Evolutionary conservation across 2,329 filamentous ascomycete genomes (phyloP).

Genomic region (Ophiostoma novo-ulmi): DNA sequence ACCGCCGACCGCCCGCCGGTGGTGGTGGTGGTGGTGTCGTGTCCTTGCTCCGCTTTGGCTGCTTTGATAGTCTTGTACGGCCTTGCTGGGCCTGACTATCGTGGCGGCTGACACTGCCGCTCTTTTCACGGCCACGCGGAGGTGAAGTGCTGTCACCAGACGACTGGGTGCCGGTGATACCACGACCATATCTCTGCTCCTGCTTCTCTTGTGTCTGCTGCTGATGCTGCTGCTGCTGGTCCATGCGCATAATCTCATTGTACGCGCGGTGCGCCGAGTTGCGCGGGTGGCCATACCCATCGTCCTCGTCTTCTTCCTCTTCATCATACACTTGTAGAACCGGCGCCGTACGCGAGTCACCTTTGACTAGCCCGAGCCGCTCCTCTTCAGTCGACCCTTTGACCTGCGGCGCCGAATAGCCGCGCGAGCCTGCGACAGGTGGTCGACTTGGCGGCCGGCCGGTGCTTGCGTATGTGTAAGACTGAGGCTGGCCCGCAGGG

Average conservation of each 20-base stretch:
- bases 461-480: neutral
- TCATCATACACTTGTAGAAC: conserved; percentile 37
- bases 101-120: neutral
- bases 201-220: neutral
- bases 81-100: neutral
- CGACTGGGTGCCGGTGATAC: conserved; percentile 39
- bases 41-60: conserved; percentile 9
- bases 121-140: neutral
- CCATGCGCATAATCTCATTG: conserved; percentile 11
- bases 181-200: conserved; percentile 37
- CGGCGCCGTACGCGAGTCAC: conserved; percentile 48
- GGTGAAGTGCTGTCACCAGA: conserved; percentile 11
- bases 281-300: neutral
- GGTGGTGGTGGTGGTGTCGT: conserved; percentile 22
- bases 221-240: conserved; percentile 28
- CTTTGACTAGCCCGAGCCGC: conserved; percentile 72
- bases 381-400: conserved; percentile 74
- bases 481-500: neutral
- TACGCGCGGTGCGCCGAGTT: conserved; percentile 4
- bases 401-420: conserved; percentile 39
- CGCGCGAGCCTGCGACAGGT: conserved; percentile 30
- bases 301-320: conserved; percentile 35
- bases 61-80: neutral
- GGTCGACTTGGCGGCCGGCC: conserved; percentile 19
- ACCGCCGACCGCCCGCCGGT: conserved; percentile 23